These are phyloP conservation scores for Saccharomycopsis phalli DNA, from an alignment of 1,139 yeast genomes.

Conservation along the genomic window DNA sequence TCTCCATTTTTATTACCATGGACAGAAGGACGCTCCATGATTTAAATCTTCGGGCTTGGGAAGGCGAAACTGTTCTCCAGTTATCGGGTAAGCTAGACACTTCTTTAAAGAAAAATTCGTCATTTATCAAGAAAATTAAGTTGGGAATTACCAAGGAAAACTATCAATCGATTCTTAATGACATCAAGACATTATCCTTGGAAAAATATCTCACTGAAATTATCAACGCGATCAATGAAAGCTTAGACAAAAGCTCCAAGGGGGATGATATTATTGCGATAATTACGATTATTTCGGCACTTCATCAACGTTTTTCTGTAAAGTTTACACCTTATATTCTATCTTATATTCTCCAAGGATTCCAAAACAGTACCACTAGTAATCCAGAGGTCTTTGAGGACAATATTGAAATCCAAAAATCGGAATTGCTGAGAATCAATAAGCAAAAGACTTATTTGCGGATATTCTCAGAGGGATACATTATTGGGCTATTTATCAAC, in stretches of 20 bases:
- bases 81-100: slow-evolving; percentile 47
- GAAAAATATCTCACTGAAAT: slow-evolving; percentile 75
- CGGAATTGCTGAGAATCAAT: slow-evolving; percentile 33
- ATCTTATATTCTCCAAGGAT: slow-evolving; percentile 37
- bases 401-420: slow-evolving; percentile 33
- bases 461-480: slow-evolving; percentile 51
- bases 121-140: slow-evolving; percentile 66
- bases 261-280: slow-evolving; percentile 56
- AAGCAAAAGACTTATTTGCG: slow-evolving; percentile 45
- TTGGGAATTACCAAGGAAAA: slow-evolving; percentile 46
- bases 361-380: slow-evolving; percentile 35
- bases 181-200: slow-evolving; percentile 53
- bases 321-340: slow-evolving; percentile 48
- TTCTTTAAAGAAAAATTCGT: slow-evolving; percentile 75
- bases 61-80: slow-evolving; percentile 25
- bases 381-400: slow-evolving; percentile 23
- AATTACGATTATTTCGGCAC: slow-evolving; percentile 57
- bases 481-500: slow-evolving; percentile 48
- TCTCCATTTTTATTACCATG: too few species aligned
- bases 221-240: slow-evolving; percentile 54
- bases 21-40: slow-evolving; percentile 24
- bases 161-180: slow-evolving; percentile 41
- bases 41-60: slow-evolving; percentile 33
- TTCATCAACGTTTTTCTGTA: slow-evolving; percentile 65
- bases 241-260: slow-evolving; percentile 45